Percentiles rank a stretch among this genome's conserved stretches.
phyloP scores from a whole-genome alignment of 495 filamentous ascomycete genomes.

The Sordaria brevicollis region DNA sequence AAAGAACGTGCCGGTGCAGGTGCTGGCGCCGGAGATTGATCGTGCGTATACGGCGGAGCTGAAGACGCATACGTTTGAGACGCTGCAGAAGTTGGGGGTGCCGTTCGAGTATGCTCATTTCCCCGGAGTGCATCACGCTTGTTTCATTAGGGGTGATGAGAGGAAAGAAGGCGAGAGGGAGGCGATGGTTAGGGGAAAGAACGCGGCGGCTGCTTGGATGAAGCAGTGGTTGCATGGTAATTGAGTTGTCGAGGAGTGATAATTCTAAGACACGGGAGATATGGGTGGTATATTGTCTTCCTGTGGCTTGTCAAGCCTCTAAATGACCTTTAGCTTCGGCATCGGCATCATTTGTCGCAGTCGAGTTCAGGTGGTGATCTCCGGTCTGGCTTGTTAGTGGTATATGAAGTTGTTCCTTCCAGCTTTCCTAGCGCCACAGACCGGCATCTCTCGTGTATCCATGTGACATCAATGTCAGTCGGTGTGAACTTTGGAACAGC shows the following conservation, averaged over 20 bases:
- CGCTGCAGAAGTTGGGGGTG: slow-evolving; percentile 31
- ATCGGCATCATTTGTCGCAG: background rate
- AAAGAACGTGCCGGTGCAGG: slow-evolving; percentile 40
- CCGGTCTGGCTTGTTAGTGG: background rate
- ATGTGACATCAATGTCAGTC: background rate
- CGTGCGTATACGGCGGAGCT: slow-evolving; percentile 36
- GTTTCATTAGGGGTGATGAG: slow-evolving; percentile 35
- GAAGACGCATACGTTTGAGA: slow-evolving; percentile 34
- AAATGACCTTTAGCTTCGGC: background rate
- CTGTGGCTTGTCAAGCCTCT: background rate
- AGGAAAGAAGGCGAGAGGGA: slow-evolving; percentile 29
- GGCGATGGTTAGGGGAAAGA: slow-evolving; percentile 39
- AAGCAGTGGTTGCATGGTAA: slow-evolving; percentile 20
- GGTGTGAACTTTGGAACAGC: no score
- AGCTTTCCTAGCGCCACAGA: background rate
- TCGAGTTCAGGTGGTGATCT: background rate
- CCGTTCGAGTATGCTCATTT: slow-evolving; percentile 50
- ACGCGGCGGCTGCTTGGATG: slow-evolving; percentile 33
- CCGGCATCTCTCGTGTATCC: background rate
- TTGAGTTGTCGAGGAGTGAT: background rate
- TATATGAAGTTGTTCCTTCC: background rate
- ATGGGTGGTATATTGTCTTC: background rate
- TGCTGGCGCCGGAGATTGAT: slow-evolving; percentile 50
- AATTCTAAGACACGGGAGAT: background rate
- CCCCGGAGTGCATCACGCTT: slow-evolving; percentile 43